Base-by-base conservation (phyloP, 352 stramenopile species). In the Globisporangium canariense region DNA sequence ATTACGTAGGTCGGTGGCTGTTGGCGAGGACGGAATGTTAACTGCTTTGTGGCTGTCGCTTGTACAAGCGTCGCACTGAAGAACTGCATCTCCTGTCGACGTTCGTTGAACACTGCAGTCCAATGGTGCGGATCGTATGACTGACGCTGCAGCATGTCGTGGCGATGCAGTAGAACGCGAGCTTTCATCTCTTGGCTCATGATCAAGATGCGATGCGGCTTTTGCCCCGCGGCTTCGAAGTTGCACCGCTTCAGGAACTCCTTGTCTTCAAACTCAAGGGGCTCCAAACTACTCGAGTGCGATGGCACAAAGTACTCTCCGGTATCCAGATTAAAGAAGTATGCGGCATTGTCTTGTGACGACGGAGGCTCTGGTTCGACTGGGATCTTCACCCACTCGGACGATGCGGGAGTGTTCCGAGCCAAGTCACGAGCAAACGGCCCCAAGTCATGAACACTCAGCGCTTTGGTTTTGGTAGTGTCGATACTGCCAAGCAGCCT, bases 271-370 rank as follows among this genome's bases (percentile, higher is more conserved):
- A 83, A 91, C 57, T 90, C 84, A 10, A 93, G 68, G 0, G 84
- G 83, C 43, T 80, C 68, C 3, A 53, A 57, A 7, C 28, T 14
- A 16, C 38, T 2, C 3, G n/a, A 65, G 22, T 40, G 62, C 47
- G 64, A 14, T 49, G 9, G 22, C 25, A 68, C 52, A 34, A 69
- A 34, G 45, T 60, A 60, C 64, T 84, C 73, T 0, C 77, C 79
- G 0, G 82, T 91, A 50, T 91, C 82, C 57, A 90, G 74, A 41
- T 91, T 91, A 54, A 91, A 80, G 64, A 78, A 93, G 46, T 74
- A 85, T 0, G 10, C 10, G 41, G 11, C 9, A 4, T n/a, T 60
- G 1, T 22, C 60, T 4, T 8, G 0, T 36, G 32, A 3, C 22
- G 40, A 16, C n/a, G 20, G 18, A 18, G 28, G 13, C 49, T 20